Base-by-base conservation (phyloP, 1,284 basidiomycete genomes). In the Trametes polyzona region DNA sequence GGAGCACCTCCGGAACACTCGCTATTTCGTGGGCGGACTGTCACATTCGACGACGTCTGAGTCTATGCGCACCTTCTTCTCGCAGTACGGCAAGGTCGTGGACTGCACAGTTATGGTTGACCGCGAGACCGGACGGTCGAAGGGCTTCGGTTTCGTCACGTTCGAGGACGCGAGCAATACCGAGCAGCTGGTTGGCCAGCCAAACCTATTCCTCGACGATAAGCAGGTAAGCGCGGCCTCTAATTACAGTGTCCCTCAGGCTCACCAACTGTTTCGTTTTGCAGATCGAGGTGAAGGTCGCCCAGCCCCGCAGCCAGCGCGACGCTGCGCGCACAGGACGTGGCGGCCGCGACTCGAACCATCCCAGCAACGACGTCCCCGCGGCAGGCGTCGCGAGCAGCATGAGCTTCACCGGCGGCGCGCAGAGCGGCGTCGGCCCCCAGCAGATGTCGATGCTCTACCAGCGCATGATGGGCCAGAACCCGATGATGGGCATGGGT, bases 91-190 rank as follows among this genome's bases (percentile, higher is more conserved):
- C 30, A 86, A 87, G 62, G 90, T 97, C 40, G 86, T 93, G 54
- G 94, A 97, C 68, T 88, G 93, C 30, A 96, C 92, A 0, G 91
- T 96, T 57, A 97, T 97, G 95, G 85, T 95, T 67, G 95, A 97
- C 73, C 84, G 92, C 51, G 93, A 96, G 62, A 91, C 92, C 3
- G 87, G 88, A 17, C 81, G 93, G n/a, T 92, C 90, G 26, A 94
- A 96, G 69, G 95, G 95, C 1, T 97, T 96, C 64, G 95, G 95
- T 1, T 97, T 97, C 67, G 88, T 96, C 29, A 96, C 94, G 0
- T 96, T 95, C 71, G 88, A 93, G 67, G 91, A 93, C 59, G 82
- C 86, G 24, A 79, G 75, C 35, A 85, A 86, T 59, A 86, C 90
- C 12, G 87, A 91, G 37, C 83, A 86, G 57, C 80, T 91, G 10